Evolutionary conservation across 495 filamentous ascomycete genomes (phyloP), one percentile per base, ranked within the genome.

Genomic region (Haplographium delicatum): DNA sequence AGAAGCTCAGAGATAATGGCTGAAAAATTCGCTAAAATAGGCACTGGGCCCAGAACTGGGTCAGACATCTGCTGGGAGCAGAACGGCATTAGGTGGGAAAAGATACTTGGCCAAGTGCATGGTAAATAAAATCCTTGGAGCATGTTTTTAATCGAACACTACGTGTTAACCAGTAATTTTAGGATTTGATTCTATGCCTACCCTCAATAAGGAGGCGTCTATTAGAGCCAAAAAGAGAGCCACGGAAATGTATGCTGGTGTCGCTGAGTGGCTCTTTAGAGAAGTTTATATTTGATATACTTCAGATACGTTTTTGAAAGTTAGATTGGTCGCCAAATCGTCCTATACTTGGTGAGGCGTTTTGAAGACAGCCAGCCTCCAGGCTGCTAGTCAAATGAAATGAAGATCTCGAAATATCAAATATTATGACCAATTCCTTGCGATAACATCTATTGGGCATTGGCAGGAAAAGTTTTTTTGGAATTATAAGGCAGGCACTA

Each of bases 1-100:
- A 28, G 61, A 15, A 64, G 66, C 53, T 43, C 64, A 11, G 63
- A 68, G 53, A 28, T 47, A 20, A 70, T 68, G 66, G 64, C 65
- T 16, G 57, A 68, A 45, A 50, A 47, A 9, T 54, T 67, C 27
- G 68, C 66, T 7, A 56, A 57, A 11, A 33, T 58, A 23, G 63
- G 58, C 22, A 46, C 35, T 24, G 47, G 42, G 13, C 20, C 50
- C 20, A 50, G 47, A 24, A 50, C 13, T 10, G 53, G 45, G 15
- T 35, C 44, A n/a, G 28, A 50, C 11, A 15, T 38, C 15, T 13
- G 19, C 7, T 54, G 51, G 51, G 44, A 54, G 27, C 10, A 37
- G 44, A 37, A 48, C n/a, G 51, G 51, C 6, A 39, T 57, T 13
- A 52, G 46, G 31, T 57, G 54, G 54, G 54, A 57, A 26, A 53